A percentile compares a stretch with the other conserved stretches of the same genome.
These are phyloP conservation scores for Fusarium odoratissimum DNA, from an alignment of 2,329 filamentous ascomycete genomes.

Conservation along the genomic window DNA sequence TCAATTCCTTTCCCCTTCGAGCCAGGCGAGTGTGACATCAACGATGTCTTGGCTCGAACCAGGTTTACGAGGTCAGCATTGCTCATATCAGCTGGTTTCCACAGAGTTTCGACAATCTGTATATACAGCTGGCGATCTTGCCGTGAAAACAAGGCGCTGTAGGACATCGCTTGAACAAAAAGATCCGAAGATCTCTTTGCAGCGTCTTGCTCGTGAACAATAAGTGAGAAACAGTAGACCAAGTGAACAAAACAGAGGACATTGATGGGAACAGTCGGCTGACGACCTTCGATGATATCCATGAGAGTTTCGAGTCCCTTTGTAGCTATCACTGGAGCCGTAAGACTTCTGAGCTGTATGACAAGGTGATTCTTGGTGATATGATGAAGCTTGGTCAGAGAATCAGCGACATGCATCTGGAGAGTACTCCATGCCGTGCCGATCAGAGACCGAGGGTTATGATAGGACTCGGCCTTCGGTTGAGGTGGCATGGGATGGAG, in stretches of 20 bases:
- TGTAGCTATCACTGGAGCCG: conserved; percentile 53
- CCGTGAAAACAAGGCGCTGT: conserved; percentile 54
- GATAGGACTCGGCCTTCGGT: conserved; percentile 43
- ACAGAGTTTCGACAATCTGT: conserved; percentile 59
- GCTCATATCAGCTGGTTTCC: conserved; percentile 57
- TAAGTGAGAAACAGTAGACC: conserved; percentile 62
- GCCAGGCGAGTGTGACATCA: conserved; percentile 41
- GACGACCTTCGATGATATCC: conserved; percentile 53
- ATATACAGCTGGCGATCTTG: conserved; percentile 55
- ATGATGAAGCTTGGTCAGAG: conserved; percentile 56
- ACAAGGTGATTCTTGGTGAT: conserved; percentile 57
- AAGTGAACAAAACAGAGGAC: conserved; percentile 65
- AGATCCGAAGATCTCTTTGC: conserved; percentile 52
- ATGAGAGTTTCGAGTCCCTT: conserved; percentile 57
- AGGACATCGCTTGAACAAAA: conserved; percentile 61
- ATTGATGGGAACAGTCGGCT: conserved; percentile 54
- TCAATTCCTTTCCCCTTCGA: conserved; percentile 58
- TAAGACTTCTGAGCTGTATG: conserved; percentile 54
- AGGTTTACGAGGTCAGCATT: conserved; percentile 46
- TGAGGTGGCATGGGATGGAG: conserved; percentile 26
- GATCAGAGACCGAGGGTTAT: conserved; percentile 52
- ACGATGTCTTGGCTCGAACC: conserved; percentile 36
- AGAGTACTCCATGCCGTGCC: conserved; percentile 58
- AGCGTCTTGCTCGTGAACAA: conserved; percentile 58
- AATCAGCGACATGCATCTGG: conserved; percentile 58